A percentile compares a stretch with the other conserved stretches of the same genome.
These are phyloP conservation scores for Penicillium sp. DNA, from an alignment of 2,329 filamentous ascomycete species.

Conservation along the genomic window DNA sequence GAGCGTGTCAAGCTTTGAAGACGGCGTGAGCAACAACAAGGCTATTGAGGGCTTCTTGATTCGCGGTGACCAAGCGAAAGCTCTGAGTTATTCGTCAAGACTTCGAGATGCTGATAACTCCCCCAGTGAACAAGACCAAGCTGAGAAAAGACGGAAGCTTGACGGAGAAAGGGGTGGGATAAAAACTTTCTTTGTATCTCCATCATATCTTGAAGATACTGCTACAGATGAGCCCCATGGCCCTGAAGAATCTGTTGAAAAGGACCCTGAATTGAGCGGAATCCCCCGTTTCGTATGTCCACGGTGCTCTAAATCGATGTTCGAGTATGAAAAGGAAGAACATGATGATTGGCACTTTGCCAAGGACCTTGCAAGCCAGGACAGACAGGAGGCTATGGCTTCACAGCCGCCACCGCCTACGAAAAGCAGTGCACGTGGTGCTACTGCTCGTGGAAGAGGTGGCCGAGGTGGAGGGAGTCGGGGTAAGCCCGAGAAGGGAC, in stretches of 20 bases:
- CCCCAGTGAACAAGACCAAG: slow-evolving; percentile 12
- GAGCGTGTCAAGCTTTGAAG: slow-evolving; percentile 85
- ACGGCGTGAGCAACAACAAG: slow-evolving; percentile 72
- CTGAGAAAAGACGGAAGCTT: slow-evolving; percentile 41
- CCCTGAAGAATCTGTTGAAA: neutral
- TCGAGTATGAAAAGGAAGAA: slow-evolving; percentile 54
- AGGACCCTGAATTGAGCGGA: neutral
- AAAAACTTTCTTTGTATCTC: slow-evolving; percentile 50
- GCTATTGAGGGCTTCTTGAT: slow-evolving; percentile 82
- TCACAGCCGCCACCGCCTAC: slow-evolving; percentile 12
- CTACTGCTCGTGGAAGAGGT: slow-evolving; percentile 19
- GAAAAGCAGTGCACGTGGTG: slow-evolving; percentile 11
- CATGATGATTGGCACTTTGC: slow-evolving; percentile 95
- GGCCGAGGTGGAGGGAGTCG: slow-evolving; percentile 20
- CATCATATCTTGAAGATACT: slow-evolving; percentile 8
- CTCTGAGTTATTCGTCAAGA: slow-evolving; percentile 26
- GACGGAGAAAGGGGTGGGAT: slow-evolving; percentile 48
- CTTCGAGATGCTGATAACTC: slow-evolving; percentile 11
- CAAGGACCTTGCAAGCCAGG: slow-evolving; percentile 66
- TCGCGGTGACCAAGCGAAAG: slow-evolving; percentile 51
- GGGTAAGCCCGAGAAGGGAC: slow-evolving; percentile 30
- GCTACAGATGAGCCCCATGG: neutral
- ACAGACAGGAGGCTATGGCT: slow-evolving; percentile 37
- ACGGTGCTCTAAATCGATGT: slow-evolving; percentile 57
- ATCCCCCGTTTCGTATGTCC: slow-evolving; percentile 45